Evolutionary conservation across 176 grass and related monocot genomes (phyloP).

Genomic region (Eremochloa ophiuroides): DNA sequence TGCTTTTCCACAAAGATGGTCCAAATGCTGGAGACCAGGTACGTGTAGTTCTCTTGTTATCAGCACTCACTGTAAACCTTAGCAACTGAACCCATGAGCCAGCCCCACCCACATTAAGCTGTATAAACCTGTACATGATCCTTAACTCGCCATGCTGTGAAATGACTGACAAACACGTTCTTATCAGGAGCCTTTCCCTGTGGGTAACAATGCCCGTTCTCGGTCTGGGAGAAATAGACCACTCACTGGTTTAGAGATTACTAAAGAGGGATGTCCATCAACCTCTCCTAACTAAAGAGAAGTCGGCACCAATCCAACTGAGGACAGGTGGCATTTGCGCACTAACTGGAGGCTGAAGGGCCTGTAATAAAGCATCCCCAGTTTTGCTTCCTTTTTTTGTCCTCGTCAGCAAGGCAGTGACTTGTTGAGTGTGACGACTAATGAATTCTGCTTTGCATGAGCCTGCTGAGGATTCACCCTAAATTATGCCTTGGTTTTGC

Average conservation of each 20-base stretch:
- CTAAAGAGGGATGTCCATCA: slow-evolving; percentile 21
- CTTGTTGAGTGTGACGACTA: neutral
- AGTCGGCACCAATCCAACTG: neutral
- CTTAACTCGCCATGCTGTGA: neutral
- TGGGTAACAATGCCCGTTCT: slow-evolving; percentile 46
- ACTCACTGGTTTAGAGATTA: slow-evolving; percentile 17
- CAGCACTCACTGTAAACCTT: neutral
- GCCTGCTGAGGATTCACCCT: slow-evolving; percentile 10
- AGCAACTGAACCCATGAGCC: neutral
- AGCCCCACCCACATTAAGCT: neutral
- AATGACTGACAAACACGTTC: neutral
- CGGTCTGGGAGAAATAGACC: slow-evolving; percentile 51
- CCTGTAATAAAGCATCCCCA: slow-evolving; percentile 27
- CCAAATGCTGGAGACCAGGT: slow-evolving; percentile 88
- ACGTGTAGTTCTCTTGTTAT: neutral
- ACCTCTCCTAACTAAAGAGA: slow-evolving; percentile 32
- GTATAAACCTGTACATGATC: neutral
- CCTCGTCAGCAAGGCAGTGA: neutral
- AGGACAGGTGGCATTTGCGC: slow-evolving; percentile 5
- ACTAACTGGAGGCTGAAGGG: slow-evolving; percentile 21
- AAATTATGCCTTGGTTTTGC: slow-evolving; percentile 4
- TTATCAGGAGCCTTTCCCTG: slow-evolving; percentile 72
- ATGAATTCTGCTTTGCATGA: slow-evolving; percentile 7
- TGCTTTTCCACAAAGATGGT: slow-evolving; percentile 91
- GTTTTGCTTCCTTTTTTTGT: slow-evolving; percentile 37